Percentiles rank a stretch among this genome's conserved stretches.
These are phyloP conservation scores for Cladorrhinum samala DNA, from an alignment of 495 filamentous ascomycete species.

Conservation along the genomic window DNA sequence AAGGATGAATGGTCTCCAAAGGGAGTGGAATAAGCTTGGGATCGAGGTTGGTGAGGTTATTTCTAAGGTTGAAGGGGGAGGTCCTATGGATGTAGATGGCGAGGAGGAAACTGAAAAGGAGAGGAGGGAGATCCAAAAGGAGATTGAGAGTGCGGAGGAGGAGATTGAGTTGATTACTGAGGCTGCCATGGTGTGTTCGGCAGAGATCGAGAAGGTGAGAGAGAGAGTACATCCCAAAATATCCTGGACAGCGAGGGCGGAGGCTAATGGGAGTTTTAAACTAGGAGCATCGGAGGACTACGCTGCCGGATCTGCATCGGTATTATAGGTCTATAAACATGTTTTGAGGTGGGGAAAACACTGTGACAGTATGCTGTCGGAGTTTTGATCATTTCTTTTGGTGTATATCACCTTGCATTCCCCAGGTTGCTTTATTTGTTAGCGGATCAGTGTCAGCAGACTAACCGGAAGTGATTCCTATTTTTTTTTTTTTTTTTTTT, in stretches of 20 bases:
- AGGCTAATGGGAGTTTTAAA: background rate
- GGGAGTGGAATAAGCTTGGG: background rate
- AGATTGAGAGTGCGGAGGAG: background rate
- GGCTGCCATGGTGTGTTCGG: background rate
- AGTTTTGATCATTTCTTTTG: too few relatives aligned
- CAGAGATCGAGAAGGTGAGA: background rate
- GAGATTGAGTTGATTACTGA: background rate
- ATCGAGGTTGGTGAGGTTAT: too few relatives aligned
- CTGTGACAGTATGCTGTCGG: too few relatives aligned
- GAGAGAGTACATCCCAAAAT: background rate
- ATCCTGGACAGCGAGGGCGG: background rate
- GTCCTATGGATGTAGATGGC: background rate
- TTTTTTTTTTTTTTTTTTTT: background rate
- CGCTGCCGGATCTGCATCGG: background rate
- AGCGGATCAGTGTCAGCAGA: background rate
- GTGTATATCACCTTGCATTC: background rate
- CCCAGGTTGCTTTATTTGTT: background rate
- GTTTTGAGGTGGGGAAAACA: background rate
- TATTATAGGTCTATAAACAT: background rate
- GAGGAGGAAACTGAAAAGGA: background rate
- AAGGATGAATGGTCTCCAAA: background rate
- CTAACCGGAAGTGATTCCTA: background rate
- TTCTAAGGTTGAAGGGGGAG: background rate
- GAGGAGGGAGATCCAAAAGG: background rate
- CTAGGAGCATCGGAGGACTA: background rate